phyloP scores from a whole-genome alignment of 2,329 filamentous ascomycete species.

The Purpureocillium lavendulum region DNA sequence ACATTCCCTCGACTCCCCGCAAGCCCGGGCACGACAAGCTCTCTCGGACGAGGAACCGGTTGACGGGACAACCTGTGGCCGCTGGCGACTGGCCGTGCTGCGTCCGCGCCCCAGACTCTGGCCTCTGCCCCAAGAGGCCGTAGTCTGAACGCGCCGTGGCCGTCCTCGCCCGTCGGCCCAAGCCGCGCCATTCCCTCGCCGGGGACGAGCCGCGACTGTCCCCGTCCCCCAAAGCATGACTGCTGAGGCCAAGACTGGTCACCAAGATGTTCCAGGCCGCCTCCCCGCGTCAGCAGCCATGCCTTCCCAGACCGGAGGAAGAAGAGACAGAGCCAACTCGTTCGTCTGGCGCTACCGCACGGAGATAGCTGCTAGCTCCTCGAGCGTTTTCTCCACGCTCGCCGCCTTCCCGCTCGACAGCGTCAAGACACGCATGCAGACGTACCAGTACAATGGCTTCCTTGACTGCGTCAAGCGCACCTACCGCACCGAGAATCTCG shows the following conservation, averaged over 20 bases:
- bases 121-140: slow-evolving; percentile 15
- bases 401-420: slow-evolving; percentile 81
- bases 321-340: slow-evolving; percentile 23
- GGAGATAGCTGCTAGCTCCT: slow-evolving; percentile 69
- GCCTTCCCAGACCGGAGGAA: slow-evolving; percentile 14
- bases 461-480: slow-evolving; percentile 67
- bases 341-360: slow-evolving; percentile 70
- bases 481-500: slow-evolving; percentile 63
- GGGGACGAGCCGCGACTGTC: slow-evolving; percentile 4
- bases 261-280: slow-evolving; percentile 29
- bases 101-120: slow-evolving; percentile 18
- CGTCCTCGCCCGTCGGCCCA: slow-evolving; percentile 4
- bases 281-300: slow-evolving; percentile 18
- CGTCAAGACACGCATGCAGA: slow-evolving; percentile 85
- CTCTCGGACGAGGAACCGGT: slow-evolving; percentile 4
- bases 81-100: slow-evolving; percentile 25
- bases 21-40: slow-evolving; percentile 1
- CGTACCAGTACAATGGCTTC: slow-evolving; percentile 70
- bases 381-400: slow-evolving; percentile 71
- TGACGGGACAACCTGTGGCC: slow-evolving; percentile 30
- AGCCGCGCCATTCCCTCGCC: neutral
- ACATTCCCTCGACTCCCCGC: neutral
- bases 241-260: slow-evolving; percentile 23
- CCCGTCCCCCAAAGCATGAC: slow-evolving; percentile 22
- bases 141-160: slow-evolving; percentile 17